Conservation (phyloP, 495 filamentous ascomycete genomes). For the Astrocystis sublimbata region DNA sequence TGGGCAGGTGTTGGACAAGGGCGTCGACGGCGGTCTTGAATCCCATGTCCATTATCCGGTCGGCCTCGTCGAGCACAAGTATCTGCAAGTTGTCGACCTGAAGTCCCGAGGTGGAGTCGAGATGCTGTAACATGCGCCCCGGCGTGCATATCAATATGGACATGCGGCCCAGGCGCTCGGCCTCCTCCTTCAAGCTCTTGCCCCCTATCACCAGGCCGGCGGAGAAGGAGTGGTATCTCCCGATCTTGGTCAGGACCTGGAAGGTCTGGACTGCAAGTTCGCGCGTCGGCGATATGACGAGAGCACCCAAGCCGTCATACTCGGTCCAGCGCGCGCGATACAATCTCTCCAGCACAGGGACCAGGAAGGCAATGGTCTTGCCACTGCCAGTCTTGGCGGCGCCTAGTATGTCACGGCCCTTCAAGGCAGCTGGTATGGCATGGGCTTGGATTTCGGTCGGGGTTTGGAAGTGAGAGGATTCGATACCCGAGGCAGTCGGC, state of each 20-base stretch:
- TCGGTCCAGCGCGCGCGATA: conserved; percentile 89
- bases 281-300: conserved; percentile 92
- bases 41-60: conserved; percentile 97
- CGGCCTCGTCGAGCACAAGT: conserved; percentile 93
- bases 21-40: conserved; percentile 92
- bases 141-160: conserved; percentile 98
- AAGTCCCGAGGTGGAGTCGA: conserved; percentile 90
- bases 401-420: conserved; percentile 87
- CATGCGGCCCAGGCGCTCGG: conserved; percentile 84
- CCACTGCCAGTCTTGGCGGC: conserved; percentile 96
- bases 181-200: conserved; percentile 85
- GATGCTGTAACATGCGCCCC: conserved; percentile 90
- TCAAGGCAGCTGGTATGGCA: conserved; percentile 81
- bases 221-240: conserved; percentile 85
- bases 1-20: conserved; percentile 88
- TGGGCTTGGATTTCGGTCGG: conserved; percentile 90
- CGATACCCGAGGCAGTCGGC: conserved; percentile 76
- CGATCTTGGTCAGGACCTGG: conserved; percentile 88
- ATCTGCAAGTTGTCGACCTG: conserved; percentile 89
- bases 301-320: conserved; percentile 84
- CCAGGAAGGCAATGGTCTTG: conserved; percentile 91
- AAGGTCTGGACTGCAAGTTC: conserved; percentile 98
- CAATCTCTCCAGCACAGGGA: conserved; percentile 93
- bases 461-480: conserved; percentile 83
- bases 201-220: conserved; percentile 96